phyloP scores from a whole-genome alignment of 2,329 filamentous ascomycete genomes.

The Ophiognomonia clavigignenti-juglandacearum region DNA sequence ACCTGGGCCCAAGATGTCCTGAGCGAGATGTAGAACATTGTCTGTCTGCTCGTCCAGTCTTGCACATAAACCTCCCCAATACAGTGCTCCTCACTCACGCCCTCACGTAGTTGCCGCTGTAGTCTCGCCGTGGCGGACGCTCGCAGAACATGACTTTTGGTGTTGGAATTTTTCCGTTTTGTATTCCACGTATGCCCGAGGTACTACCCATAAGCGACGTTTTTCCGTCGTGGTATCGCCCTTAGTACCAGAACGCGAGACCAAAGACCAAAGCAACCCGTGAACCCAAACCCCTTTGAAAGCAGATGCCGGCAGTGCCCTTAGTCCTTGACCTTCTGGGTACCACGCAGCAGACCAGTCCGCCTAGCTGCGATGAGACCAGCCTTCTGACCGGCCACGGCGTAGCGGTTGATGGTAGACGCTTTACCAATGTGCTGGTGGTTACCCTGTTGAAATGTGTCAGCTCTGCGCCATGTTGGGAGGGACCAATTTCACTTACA shows the following conservation, averaged over 20 bases:
- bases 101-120: background rate
- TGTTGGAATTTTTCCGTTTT: slow-evolving; percentile 29
- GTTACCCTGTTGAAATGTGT: slow-evolving; percentile 69
- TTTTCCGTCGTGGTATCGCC: slow-evolving; percentile 17
- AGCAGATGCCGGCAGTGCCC: slow-evolving; percentile 42
- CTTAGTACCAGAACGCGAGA: slow-evolving; percentile 26
- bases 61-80: slow-evolving; percentile 4
- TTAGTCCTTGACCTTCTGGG: slow-evolving; percentile 99
- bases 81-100: slow-evolving; percentile 3
- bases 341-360: slow-evolving; percentile 99
- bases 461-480: slow-evolving; percentile 27
- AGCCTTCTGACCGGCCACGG: slow-evolving; percentile 97
- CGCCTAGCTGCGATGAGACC: slow-evolving; percentile 99
- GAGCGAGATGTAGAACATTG: slow-evolving; percentile 6
- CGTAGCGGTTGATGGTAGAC: slow-evolving; percentile 98
- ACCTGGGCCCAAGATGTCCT: slow-evolving; percentile 15
- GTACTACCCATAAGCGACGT: slow-evolving; percentile 17
- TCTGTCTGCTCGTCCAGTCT: slow-evolving; percentile 3
- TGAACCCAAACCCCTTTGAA: slow-evolving; percentile 61
- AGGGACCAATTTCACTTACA: slow-evolving; percentile 44
- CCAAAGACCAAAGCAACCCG: slow-evolving; percentile 56
- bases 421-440: slow-evolving; percentile 99
- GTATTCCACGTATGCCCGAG: slow-evolving; percentile 44
- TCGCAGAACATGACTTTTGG: slow-evolving; percentile 8
- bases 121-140: slow-evolving; percentile 1